A percentile compares a stretch with the other conserved stretches of the same genome.
phyloP scores from a whole-genome alignment of 164 flowering plant genomes.

The Malania oleifera region DNA sequence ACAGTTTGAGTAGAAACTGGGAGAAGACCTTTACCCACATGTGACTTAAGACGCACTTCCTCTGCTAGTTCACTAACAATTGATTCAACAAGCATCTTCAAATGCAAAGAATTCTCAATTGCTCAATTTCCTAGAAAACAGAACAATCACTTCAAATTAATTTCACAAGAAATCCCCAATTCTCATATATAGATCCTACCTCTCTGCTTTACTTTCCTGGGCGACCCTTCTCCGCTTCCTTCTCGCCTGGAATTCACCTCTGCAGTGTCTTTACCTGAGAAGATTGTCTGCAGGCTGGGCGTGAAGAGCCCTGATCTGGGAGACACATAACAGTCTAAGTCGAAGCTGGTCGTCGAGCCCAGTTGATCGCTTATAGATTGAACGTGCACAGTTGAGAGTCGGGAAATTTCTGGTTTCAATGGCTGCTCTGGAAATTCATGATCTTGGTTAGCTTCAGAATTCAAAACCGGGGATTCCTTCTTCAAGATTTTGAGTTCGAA shows the following conservation, averaged over 20 bases:
- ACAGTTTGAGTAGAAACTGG: too few species aligned
- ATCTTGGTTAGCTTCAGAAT: conserved; percentile 12
- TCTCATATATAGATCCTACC: too few species aligned
- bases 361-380: conserved; percentile 42
- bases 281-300: conserved; percentile 39
- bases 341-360: conserved; percentile 22
- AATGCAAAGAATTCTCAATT: too few species aligned
- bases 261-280: conserved; percentile 39
- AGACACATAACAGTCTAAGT: conserved; percentile 6
- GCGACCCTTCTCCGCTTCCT: too few species aligned
- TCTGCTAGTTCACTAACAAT: too few species aligned
- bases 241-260: conserved; percentile 2
- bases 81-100: too few species aligned
- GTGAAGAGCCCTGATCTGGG: conserved; percentile 30
- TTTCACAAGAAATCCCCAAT: too few species aligned
- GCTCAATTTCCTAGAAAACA: too few species aligned
- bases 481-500: conserved; percentile 25
- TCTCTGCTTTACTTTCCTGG: not conserved
- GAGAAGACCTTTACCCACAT: too few species aligned
- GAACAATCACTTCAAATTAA: too few species aligned
- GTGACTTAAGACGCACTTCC: too few species aligned
- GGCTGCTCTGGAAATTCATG: conserved; percentile 9
- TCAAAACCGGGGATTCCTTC: conserved; percentile 7
- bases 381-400: conserved; percentile 20
- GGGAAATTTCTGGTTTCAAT: conserved; percentile 12